phyloP scores from a whole-genome alignment of 192 early-diverging fungal genomes.

The Bifiguratus adelaidae region DNA sequence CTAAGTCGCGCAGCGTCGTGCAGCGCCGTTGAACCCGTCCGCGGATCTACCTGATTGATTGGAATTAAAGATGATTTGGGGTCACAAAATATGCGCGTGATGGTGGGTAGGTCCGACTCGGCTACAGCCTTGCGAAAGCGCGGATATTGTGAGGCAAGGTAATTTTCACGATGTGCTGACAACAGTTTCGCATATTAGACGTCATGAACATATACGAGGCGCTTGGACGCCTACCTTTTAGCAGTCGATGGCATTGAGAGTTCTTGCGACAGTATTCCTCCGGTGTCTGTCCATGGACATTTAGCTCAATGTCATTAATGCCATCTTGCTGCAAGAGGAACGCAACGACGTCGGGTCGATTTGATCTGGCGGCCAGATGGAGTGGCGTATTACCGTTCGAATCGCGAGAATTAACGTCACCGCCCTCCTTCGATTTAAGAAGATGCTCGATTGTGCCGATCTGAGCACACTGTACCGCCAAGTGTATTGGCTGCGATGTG shows the following conservation, averaged over 20 bases:
- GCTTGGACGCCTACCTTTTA: constrained; percentile 34
- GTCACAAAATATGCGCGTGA: constrained; percentile 35
- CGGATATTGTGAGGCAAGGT: constrained; percentile 29
- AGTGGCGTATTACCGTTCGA: constrained; percentile 59
- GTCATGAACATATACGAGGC: constrained; percentile 1
- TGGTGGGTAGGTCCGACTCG: constrained; percentile 15
- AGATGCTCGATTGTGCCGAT: constrained; percentile 40
- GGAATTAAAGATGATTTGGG: constrained; percentile 46
- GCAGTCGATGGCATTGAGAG: constrained; percentile 25
- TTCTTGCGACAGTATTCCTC: constrained; percentile 33
- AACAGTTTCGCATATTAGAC: not conserved
- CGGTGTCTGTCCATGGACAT: constrained; percentile 50
- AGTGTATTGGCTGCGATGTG: constrained; percentile 28
- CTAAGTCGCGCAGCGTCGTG: constrained; percentile 56
- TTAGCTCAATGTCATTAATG: constrained; percentile 54
- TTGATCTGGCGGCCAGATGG: constrained; percentile 60
- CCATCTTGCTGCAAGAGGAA: constrained; percentile 50
- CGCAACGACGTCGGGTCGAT: constrained; percentile 53
- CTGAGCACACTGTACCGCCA: constrained; percentile 57
- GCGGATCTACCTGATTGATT: constrained; percentile 54
- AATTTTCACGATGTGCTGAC: constrained; percentile 36
- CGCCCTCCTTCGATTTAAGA: constrained; percentile 25
- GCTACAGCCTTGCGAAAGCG: constrained; percentile 39
- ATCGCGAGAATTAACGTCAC: constrained; percentile 41
- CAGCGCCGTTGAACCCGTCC: constrained; percentile 51